Conservation (phyloP, 2,329 filamentous ascomycete species). For the Fonsecaea nubica region DNA sequence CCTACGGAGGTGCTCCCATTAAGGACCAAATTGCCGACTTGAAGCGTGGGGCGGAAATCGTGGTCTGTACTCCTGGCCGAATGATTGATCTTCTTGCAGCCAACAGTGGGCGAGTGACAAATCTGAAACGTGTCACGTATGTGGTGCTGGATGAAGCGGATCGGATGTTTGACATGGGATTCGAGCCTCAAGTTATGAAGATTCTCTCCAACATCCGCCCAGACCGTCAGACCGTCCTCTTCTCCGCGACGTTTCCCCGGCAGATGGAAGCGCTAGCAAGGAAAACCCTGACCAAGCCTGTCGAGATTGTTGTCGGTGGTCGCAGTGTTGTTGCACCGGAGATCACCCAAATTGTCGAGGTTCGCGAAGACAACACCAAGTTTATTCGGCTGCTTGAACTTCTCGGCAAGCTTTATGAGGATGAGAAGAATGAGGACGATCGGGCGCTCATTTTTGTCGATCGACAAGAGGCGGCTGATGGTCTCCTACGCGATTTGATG, state of each 20-base stretch:
- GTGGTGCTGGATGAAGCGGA: conserved; percentile 97
- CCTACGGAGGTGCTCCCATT: conserved; percentile 93
- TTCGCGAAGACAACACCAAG: conserved; percentile 81
- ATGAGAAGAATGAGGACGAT: conserved; percentile 82
- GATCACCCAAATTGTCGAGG: conserved; percentile 91
- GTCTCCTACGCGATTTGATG: conserved; percentile 76
- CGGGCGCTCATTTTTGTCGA: conserved; percentile 91
- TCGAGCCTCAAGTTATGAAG: conserved; percentile 97
- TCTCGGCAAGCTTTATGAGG: conserved; percentile 78
- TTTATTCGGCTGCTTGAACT: conserved; percentile 84
- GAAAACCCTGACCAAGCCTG: conserved; percentile 82
- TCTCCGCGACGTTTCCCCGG: conserved; percentile 93
- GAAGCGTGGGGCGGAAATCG: conserved; percentile 92
- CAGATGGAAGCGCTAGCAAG: conserved; percentile 91
- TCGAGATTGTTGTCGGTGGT: conserved; percentile 92
- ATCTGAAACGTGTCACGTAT: conserved; percentile 86
- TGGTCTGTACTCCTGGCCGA: conserved; percentile 92
- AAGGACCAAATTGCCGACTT: conserved; percentile 97
- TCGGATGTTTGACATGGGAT: conserved; percentile 99
- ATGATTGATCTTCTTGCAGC: conserved; percentile 94
- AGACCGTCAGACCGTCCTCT: conserved; percentile 90
- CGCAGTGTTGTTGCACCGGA: conserved; percentile 71
- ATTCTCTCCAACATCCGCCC: conserved; percentile 91
- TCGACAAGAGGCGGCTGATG: conserved; percentile 86
- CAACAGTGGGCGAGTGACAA: conserved; percentile 93